Conservation (phyloP, 768 basidiomycete genomes). For the Tulasnella calospora region DNA sequence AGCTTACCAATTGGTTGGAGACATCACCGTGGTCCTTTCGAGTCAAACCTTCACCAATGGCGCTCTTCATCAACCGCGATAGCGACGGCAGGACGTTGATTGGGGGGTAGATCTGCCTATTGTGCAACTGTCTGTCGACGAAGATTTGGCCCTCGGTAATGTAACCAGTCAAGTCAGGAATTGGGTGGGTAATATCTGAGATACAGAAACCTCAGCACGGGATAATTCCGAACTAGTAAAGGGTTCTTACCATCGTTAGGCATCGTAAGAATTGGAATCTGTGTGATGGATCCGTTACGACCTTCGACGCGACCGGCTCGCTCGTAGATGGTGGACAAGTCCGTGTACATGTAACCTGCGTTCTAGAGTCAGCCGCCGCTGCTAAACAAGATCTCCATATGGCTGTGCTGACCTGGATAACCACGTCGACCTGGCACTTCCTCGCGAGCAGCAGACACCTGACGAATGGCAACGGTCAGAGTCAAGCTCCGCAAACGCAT, state of each 20-base stretch:
- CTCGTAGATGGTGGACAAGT: constrained; percentile 99
- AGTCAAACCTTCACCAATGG: constrained; percentile 95
- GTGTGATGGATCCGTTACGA: constrained; percentile 97
- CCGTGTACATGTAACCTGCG: constrained; percentile 92
- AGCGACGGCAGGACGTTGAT: constrained; percentile 99
- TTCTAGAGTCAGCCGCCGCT: not conserved
- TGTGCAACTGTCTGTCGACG: constrained; percentile 94
- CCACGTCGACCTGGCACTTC: constrained; percentile 99
- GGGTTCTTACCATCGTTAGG: constrained; percentile 83
- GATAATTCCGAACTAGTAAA: not conserved
- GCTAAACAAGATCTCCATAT: not conserved
- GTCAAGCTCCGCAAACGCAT: not conserved
- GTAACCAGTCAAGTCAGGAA: constrained; percentile 98
- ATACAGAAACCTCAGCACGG: not conserved
- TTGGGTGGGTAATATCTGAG: constrained; percentile 98
- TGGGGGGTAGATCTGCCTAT: constrained; percentile 96
- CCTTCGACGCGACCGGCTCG: constrained; percentile 97
- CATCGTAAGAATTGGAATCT: constrained; percentile 99
- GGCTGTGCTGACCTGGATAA: constrained; percentile 55
- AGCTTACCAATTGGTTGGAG: constrained; percentile 89
- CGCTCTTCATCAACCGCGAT: constrained; percentile 99
- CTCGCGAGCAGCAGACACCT: constrained; percentile 98
- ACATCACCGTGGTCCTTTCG: constrained; percentile 99
- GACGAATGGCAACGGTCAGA: constrained; percentile 30
- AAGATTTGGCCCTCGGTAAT: constrained; percentile 99